Conservation (phyloP, 2,329 filamentous ascomycete genomes). For the Ophiobolus disseminans region DNA sequence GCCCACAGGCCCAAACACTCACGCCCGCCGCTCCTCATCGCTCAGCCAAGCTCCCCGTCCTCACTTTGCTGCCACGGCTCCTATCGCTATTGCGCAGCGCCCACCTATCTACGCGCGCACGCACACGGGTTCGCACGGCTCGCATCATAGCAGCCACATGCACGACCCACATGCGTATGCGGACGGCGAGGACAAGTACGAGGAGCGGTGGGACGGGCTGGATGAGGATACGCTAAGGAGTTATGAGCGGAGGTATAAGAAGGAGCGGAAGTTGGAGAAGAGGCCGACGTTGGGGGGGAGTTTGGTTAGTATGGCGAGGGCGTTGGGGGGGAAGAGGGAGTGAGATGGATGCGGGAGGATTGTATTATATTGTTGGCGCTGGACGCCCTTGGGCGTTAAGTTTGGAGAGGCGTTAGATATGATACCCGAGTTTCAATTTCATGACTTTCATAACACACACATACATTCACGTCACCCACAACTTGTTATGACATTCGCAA, state of each 20-base stretch:
- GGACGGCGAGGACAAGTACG: constrained; percentile 12
- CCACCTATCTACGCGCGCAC: constrained; percentile 9
- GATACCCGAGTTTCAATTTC: not conserved
- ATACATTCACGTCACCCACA: not conserved
- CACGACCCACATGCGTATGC: constrained; percentile 14
- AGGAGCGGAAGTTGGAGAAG: constrained; percentile 25
- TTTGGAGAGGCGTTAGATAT: constrained; percentile 4
- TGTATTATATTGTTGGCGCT: constrained; percentile 1
- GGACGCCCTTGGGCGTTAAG: not conserved
- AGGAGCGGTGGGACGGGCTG: constrained; percentile 9
- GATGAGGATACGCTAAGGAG: constrained; percentile 20
- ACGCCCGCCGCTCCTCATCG: constrained; percentile 13
- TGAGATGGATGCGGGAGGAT: not conserved
- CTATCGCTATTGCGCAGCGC: constrained; percentile 12
- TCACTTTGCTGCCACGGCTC: not conserved
- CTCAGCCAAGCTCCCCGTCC: constrained; percentile 4
- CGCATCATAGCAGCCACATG: constrained; percentile 11
- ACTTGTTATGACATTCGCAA: not conserved
- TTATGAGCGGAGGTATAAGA: constrained; percentile 24
- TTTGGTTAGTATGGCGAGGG: constrained; percentile 22
- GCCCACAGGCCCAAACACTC: not conserved
- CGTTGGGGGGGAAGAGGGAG: constrained; percentile 14
- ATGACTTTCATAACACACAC: not conserved
- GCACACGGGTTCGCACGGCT: not conserved
- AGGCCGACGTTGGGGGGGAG: constrained; percentile 40